Evolutionary conservation across 202 grass and related monocot genomes (phyloP).

Genomic region (Eragrostis tef): DNA sequence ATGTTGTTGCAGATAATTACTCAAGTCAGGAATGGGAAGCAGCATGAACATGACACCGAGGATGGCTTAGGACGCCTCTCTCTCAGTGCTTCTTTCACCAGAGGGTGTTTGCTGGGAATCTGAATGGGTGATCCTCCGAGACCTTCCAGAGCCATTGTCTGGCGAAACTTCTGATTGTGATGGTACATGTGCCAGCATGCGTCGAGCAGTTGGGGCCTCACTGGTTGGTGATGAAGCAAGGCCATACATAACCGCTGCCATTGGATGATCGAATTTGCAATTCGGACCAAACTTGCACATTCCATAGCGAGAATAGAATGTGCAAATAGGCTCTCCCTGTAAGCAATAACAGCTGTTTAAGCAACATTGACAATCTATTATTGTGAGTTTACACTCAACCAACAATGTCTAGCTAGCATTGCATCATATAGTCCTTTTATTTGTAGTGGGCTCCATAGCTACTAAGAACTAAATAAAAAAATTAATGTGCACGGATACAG

Average conservation of each 20-base stretch:
- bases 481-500: background rate
- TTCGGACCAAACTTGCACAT: constrained; percentile 92
- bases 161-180: constrained; percentile 51
- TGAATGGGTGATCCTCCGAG: constrained; percentile 48
- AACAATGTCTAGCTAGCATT: constrained; percentile 5
- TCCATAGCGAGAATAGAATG: constrained; percentile 84
- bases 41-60: constrained; percentile 35
- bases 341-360: constrained; percentile 35
- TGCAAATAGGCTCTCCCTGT: constrained; percentile 75
- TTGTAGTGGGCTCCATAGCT: background rate
- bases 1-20: constrained; percentile 51
- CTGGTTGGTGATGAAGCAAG: constrained; percentile 55
- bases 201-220: constrained; percentile 46
- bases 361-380: background rate
- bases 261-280: constrained; percentile 90
- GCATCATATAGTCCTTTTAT: background rate
- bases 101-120: constrained; percentile 59
- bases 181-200: constrained; percentile 50
- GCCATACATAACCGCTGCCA: constrained; percentile 62
- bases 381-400: constrained; percentile 1
- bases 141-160: constrained; percentile 42
- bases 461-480: background rate
- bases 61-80: constrained; percentile 64
- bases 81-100: constrained; percentile 66
- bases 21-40: constrained; percentile 43